Evolutionary conservation across 2,329 filamentous ascomycete species (phyloP).

Genomic region (Venturiaceae sp.): DNA sequence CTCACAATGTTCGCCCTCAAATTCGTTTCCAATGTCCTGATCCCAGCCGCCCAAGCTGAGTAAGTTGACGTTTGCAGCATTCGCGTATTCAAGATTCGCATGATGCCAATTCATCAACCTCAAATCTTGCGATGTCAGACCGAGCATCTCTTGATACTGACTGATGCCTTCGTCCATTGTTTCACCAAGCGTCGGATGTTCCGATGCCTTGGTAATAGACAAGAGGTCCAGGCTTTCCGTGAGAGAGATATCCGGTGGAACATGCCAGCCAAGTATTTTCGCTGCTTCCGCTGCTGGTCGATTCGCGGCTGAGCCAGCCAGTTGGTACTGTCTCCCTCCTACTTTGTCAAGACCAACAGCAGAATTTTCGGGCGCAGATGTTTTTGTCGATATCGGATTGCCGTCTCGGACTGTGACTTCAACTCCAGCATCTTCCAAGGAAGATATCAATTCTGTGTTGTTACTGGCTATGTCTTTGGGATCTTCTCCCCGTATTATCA

Average conservation of each 20-base stretch:
- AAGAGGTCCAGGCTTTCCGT: constrained; percentile 64
- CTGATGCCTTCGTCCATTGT: constrained; percentile 85
- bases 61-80: constrained; percentile 77
- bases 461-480: constrained; percentile 45
- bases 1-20: constrained; percentile 89
- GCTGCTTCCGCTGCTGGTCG: constrained; percentile 69
- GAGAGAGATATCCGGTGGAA: constrained; percentile 53
- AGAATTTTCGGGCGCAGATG: constrained; percentile 32
- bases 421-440: constrained; percentile 58
- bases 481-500: constrained; percentile 78
- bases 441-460: constrained; percentile 60
- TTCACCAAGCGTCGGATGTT: constrained; percentile 70
- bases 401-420: constrained; percentile 36
- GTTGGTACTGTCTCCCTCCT: constrained; percentile 63
- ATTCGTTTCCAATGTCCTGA: constrained; percentile 95
- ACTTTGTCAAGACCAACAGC: constrained; percentile 47
- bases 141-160: constrained; percentile 76
- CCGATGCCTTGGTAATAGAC: constrained; percentile 48
- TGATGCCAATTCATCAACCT: constrained; percentile 95
- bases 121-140: constrained; percentile 77
- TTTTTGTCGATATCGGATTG: constrained; percentile 13
- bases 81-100: constrained; percentile 95
- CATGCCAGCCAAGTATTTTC: constrained; percentile 70
- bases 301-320: constrained; percentile 58
- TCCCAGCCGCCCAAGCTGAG: constrained; percentile 91